Evolutionary conservation across 345 rosid genomes (phyloP), one percentile per base, ranked within the genome.

Genomic region (Rubroshorea leprosula): DNA sequence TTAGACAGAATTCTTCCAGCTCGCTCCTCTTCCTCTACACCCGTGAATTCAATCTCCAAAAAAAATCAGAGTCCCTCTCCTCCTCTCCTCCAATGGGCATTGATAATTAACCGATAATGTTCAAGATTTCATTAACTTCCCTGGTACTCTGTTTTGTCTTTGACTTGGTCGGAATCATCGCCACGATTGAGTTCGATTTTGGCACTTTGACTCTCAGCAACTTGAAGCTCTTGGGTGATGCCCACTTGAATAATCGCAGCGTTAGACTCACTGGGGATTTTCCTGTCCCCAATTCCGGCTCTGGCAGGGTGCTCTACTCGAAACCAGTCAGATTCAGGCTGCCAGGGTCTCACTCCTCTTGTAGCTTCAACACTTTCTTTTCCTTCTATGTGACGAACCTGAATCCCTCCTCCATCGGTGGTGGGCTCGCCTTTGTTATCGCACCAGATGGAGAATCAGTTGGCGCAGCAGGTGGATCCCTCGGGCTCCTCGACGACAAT

Each of bases 381-480:
- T 83, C 99, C 13, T 89, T 93, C 82, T 73, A 88, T 0, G 74
- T 93, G 3, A 62, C 58, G 5, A 87, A 93, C 55, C 68, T 93
- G 0, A 93, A 93, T 57, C 99, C 99, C 0, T 76, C 94, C 1
- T 93, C 99, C 5, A 87, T 87, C 66, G 99, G 99, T 27, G 96
- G 91, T 11, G 99, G 99, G 15, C 78, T 93, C 47, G 93, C 99
- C 19, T 94, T 94, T 68, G 82, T 94, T 52, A 76, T 94, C 66
- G 61, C 93, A 10, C 78, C 95, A 4, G 86, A 83, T 27, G 74
- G 67, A 5, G 96, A 87, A 9, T 61, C 68, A 68, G 50, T 94
- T 31, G 99, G 99, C 43, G 77, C 79, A 43, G 72, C 75, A 52
- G 97, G 97, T 29, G 95, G 89, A 48, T 82, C 72, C 24, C 80